Percentiles rank a stretch among this genome's conserved stretches.
Conservation (phyloP, 2,329 filamentous ascomycete species). For the Neofusicoccum sp. region DNA sequence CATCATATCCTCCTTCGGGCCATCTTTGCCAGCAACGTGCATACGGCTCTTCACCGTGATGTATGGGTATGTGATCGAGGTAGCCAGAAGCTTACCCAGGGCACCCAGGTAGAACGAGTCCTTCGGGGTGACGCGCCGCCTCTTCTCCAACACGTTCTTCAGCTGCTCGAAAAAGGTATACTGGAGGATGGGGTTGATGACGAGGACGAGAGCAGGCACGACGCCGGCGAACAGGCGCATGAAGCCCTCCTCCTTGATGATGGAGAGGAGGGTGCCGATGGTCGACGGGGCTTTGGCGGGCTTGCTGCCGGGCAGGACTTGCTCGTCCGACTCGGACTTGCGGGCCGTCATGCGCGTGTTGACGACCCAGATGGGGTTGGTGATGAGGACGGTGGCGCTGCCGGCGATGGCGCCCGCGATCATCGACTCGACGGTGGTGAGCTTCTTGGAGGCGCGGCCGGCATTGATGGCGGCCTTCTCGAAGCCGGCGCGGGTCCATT, state of each 20-base stretch:
- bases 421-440: conserved; percentile 92
- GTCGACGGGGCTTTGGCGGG: conserved; percentile 65
- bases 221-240: conserved; percentile 87
- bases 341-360: conserved; percentile 98
- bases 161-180: conserved; percentile 99
- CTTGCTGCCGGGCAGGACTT: conserved; percentile 41
- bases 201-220: conserved; percentile 84
- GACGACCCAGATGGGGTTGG: conserved; percentile 98
- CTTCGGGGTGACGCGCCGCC: conserved; percentile 72
- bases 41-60: conserved; percentile 98
- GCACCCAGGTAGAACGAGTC: conserved; percentile 91
- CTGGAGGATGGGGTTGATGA: conserved; percentile 97
- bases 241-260: conserved; percentile 81
- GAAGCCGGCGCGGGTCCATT: conserved; percentile 90
- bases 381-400: conserved; percentile 89
- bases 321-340: conserved; percentile 56
- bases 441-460: conserved; percentile 72
- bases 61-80: conserved; percentile 92
- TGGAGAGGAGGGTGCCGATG: conserved; percentile 73
- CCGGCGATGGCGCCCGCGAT: conserved; percentile 91
- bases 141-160: conserved; percentile 84
- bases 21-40: conserved; percentile 79
- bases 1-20: conserved; percentile 77
- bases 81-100: conserved; percentile 90
- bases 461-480: conserved; percentile 70